A percentile compares a stretch with the other conserved stretches of the same genome.
Conservation (phyloP, 2,329 filamentous ascomycete genomes). For the Beauveria sp. region DNA sequence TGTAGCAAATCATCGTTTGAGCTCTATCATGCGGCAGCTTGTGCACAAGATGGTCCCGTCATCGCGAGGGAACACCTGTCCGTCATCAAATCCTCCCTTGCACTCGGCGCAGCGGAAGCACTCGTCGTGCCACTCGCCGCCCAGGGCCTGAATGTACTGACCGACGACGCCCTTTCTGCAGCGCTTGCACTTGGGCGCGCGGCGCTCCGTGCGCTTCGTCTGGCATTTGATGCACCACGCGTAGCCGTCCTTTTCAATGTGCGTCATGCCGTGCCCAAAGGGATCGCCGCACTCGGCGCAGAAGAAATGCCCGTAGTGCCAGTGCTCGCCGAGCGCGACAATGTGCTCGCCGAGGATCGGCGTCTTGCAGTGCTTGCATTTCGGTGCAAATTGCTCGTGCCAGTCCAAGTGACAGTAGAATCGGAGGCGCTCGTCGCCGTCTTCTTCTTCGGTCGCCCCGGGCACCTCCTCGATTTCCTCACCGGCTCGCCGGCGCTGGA, state of each 20-base stretch:
- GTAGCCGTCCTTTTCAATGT: slow-evolving; percentile 92
- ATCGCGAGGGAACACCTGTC: slow-evolving; percentile 56
- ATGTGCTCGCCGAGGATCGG: slow-evolving; percentile 94
- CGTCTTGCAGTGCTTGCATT: slow-evolving; percentile 93
- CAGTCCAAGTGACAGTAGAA: slow-evolving; percentile 99
- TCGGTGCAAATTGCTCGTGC: slow-evolving; percentile 87
- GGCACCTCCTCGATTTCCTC: slow-evolving; percentile 55
- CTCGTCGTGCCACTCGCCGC: slow-evolving; percentile 84
- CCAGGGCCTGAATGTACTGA: slow-evolving; percentile 81
- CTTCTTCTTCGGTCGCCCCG: slow-evolving; percentile 57
- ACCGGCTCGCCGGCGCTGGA: slow-evolving; percentile 51
- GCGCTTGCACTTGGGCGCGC: slow-evolving; percentile 78
- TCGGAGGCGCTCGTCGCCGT: slow-evolving; percentile 64
- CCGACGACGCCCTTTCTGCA: slow-evolving; percentile 82
- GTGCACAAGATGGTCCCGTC: slow-evolving; percentile 51
- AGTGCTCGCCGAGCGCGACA: slow-evolving; percentile 88
- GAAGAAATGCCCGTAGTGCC: slow-evolving; percentile 98
- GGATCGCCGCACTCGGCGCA: slow-evolving; percentile 97
- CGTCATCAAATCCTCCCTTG: slow-evolving; percentile 53
- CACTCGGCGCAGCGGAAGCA: slow-evolving; percentile 78
- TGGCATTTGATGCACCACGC: slow-evolving; percentile 95
- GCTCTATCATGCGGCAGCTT: slow-evolving; percentile 49
- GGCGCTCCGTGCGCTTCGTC: slow-evolving; percentile 81
- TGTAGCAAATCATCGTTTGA: slow-evolving; percentile 39
- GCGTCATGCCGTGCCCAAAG: slow-evolving; percentile 63